phyloP scores from a whole-genome alignment of 1,284 basidiomycete genomes.

The Rhizoctonia solani region DNA sequence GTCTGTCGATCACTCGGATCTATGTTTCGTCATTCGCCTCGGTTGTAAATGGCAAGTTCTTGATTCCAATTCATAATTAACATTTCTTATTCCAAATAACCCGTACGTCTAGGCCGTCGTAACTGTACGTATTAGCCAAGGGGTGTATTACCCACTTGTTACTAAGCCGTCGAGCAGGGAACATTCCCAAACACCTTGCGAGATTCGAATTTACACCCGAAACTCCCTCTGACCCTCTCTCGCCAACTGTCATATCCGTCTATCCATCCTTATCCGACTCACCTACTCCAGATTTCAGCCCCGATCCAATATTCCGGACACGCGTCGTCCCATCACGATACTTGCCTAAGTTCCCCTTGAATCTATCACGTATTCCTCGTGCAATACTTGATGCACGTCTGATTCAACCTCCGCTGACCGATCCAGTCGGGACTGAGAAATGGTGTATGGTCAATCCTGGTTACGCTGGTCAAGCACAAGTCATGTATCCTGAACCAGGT shows the following conservation, averaged over 20 bases:
- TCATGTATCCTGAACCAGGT: slow-evolving; percentile 23
- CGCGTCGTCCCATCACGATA: slow-evolving; percentile 12
- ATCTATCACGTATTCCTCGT: slow-evolving; percentile 3
- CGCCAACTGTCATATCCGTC: background rate
- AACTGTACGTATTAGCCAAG: background rate
- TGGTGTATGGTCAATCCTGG: slow-evolving; percentile 10
- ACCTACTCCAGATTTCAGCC: background rate
- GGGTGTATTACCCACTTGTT: background rate
- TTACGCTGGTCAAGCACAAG: background rate
- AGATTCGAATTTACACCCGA: slow-evolving; percentile 9
- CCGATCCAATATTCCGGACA: slow-evolving; percentile 1
- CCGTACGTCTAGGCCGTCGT: background rate
- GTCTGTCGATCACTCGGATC: slow-evolving; percentile 16
- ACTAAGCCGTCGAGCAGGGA: background rate
- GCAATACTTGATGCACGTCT: background rate
- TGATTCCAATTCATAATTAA: background rate
- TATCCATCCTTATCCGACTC: background rate
- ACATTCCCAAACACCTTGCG: slow-evolving; percentile 23
- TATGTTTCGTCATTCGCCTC: slow-evolving; percentile 16
- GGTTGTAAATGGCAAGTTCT: slow-evolving; percentile 12
- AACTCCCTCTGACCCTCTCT: slow-evolving; percentile 13
- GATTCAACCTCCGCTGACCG: slow-evolving; percentile 4
- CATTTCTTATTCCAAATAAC: background rate
- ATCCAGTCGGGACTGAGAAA: slow-evolving; percentile 6
- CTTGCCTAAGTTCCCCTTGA: slow-evolving; percentile 6